These are phyloP conservation scores for Lasiodiplodia gonubiensis DNA, from an alignment of 2,329 filamentous ascomycete species.

Conservation along the genomic window DNA sequence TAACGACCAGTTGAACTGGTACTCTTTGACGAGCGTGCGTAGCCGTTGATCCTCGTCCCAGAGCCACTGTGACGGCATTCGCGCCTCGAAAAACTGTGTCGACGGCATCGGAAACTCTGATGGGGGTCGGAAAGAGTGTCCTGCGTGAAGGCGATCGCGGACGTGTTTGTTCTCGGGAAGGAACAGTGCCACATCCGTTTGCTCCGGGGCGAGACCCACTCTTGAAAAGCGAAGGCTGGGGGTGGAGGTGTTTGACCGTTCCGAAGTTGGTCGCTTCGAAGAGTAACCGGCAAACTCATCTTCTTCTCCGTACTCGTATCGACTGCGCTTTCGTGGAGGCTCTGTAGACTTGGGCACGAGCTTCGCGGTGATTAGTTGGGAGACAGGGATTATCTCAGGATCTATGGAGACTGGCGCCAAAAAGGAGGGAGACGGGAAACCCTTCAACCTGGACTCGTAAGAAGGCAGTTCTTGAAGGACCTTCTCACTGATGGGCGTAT, in stretches of 20 bases:
- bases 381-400: slow-evolving; percentile 67
- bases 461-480: slow-evolving; percentile 81
- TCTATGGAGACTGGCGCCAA: slow-evolving; percentile 46
- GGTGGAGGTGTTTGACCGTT: slow-evolving; percentile 49
- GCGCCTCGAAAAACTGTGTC: slow-evolving; percentile 86
- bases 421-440: slow-evolving; percentile 50
- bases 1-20: slow-evolving; percentile 96
- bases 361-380: slow-evolving; percentile 83
- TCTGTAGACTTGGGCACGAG: slow-evolving; percentile 71
- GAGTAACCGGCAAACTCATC: slow-evolving; percentile 56
- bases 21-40: slow-evolving; percentile 82
- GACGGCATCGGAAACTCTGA: slow-evolving; percentile 91
- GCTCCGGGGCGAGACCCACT: slow-evolving; percentile 67
- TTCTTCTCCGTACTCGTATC: slow-evolving; percentile 81
- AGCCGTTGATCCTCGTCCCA: slow-evolving; percentile 89
- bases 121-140: slow-evolving; percentile 90
- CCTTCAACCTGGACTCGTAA: slow-evolving; percentile 58
- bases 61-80: slow-evolving; percentile 90
- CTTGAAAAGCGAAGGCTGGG: slow-evolving; percentile 47
- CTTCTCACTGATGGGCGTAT: slow-evolving; percentile 75
- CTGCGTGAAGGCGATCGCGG: slow-evolving; percentile 85
- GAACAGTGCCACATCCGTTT: slow-evolving; percentile 83
- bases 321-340: slow-evolving; percentile 75
- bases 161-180: slow-evolving; percentile 87
- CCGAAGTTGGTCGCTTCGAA: slow-evolving; percentile 49